Conservation (phyloP, 2,329 filamentous ascomycete species). For the Colletotrichum scovillei region DNA sequence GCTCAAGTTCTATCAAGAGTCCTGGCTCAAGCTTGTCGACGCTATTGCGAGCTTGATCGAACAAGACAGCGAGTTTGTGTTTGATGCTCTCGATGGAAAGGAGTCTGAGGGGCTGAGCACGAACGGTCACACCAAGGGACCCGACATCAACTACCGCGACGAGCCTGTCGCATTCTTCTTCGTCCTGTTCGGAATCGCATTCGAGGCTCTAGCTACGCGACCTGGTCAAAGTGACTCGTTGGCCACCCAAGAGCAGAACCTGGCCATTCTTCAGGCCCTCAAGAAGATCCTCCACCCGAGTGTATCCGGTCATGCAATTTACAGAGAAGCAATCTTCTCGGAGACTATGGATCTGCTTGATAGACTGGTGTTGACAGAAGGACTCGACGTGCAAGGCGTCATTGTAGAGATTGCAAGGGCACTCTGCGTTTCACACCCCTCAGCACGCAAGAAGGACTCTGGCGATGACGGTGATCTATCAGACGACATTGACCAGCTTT, state of each 20-base stretch:
- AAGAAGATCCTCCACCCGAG: slow-evolving; percentile 96
- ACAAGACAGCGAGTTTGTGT: slow-evolving; percentile 97
- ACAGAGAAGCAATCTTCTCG: slow-evolving; percentile 93
- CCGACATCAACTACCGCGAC: slow-evolving; percentile 96
- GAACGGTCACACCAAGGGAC: slow-evolving; percentile 68
- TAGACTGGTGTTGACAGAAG: slow-evolving; percentile 90
- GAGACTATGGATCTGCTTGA: slow-evolving; percentile 98
- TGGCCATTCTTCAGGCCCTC: slow-evolving; percentile 89
- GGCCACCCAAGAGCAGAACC: slow-evolving; percentile 79
- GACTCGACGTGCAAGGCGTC: slow-evolving; percentile 86
- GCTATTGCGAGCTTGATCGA: slow-evolving; percentile 97
- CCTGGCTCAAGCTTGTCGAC: slow-evolving; percentile 96
- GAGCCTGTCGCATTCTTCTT: slow-evolving; percentile 99
- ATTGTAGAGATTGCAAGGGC: slow-evolving; percentile 95
- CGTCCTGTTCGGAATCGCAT: slow-evolving; percentile 94
- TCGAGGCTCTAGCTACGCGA: slow-evolving; percentile 91
- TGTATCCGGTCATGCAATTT: slow-evolving; percentile 96
- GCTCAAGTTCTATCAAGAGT: slow-evolving; percentile 95
- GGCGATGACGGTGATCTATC: slow-evolving; percentile 83
- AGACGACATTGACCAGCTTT: slow-evolving; percentile 97
- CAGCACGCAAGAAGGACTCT: slow-evolving; percentile 77
- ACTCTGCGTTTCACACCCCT: slow-evolving; percentile 90
- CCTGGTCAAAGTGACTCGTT: slow-evolving; percentile 74
- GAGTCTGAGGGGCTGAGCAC: slow-evolving; percentile 60
- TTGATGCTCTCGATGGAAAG: slow-evolving; percentile 94